Evolutionary conservation across 345 rosid genomes (phyloP).

Genomic region (Pistacia integerrima): DNA sequence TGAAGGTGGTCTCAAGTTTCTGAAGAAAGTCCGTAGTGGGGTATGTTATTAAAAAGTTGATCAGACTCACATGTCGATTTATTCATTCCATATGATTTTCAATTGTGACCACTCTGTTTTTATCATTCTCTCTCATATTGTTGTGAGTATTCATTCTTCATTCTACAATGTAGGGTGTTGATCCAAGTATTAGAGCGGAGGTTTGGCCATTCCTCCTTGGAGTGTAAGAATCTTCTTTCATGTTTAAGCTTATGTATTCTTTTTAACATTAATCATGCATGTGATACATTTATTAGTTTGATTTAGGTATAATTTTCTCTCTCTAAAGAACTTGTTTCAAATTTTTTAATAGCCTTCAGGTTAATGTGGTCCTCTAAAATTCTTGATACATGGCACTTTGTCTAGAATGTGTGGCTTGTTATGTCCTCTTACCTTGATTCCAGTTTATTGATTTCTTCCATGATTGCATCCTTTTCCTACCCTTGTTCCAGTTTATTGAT

Average conservation of each 20-base stretch:
- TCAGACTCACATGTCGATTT: not conserved
- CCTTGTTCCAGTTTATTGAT: not conserved
- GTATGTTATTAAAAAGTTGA: conserved; percentile 47
- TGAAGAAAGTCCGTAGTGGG: conserved; percentile 92
- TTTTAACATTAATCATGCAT: not conserved
- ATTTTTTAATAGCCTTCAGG: not conserved
- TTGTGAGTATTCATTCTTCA: conserved; percentile 13
- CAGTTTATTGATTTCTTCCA: not conserved
- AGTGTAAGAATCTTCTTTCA: conserved; percentile 58
- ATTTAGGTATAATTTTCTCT: conserved; percentile 5
- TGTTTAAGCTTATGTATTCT: conserved; percentile 3
- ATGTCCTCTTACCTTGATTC: not conserved
- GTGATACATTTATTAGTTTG: not conserved
- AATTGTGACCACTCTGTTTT: not conserved
- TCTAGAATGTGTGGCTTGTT: not conserved
- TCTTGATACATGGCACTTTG: not conserved
- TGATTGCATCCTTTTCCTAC: not conserved
- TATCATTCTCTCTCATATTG: conserved; percentile 16
- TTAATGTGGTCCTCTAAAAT: not conserved
- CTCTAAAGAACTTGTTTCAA: not conserved
- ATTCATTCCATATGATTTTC: conserved; percentile 8
- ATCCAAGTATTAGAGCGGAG: conserved; percentile 85
- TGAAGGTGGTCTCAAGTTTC: conserved; percentile 83
- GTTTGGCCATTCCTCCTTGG: conserved; percentile 99
- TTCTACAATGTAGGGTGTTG: conserved; percentile 64